Percentiles rank a stretch among this genome's conserved stretches.
These are phyloP conservation scores for Dactylellina sp. DNA, from an alignment of 2,329 filamentous ascomycete genomes.

Conservation along the genomic window DNA sequence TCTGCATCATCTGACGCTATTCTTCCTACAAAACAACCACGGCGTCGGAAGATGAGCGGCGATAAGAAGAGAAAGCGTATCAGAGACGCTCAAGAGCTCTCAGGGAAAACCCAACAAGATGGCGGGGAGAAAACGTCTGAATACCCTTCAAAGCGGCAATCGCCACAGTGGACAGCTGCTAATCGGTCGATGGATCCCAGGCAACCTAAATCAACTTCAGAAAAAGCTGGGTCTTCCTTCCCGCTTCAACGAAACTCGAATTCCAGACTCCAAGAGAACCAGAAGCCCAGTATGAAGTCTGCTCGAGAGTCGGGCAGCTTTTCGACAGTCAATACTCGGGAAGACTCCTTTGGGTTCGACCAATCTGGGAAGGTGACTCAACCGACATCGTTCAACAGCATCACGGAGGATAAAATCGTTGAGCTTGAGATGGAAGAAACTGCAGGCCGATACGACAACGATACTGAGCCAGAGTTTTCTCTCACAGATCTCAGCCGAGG, in stretches of 20 bases:
- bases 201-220: background rate
- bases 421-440: background rate
- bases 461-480: background rate
- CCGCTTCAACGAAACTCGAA: background rate
- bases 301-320: conserved; percentile 9
- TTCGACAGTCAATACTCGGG: background rate
- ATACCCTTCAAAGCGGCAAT: conserved; percentile 30
- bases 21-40: background rate
- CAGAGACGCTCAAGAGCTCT: background rate
- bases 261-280: conserved; percentile 8
- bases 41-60: conserved; percentile 9
- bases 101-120: background rate
- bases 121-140: background rate
- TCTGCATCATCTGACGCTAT: background rate
- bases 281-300: background rate
- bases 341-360: conserved; percentile 18
- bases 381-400: conserved; percentile 50
- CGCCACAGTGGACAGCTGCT: conserved; percentile 3
- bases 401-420: conserved; percentile 14
- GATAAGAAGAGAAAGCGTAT: conserved; percentile 34
- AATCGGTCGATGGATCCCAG: background rate
- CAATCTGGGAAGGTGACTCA: conserved; percentile 6
- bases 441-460: conserved; percentile 3
- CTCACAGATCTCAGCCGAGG: background rate
- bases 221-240: background rate